Evolutionary conservation across 495 filamentous ascomycete species (phyloP), one percentile per base, ranked within the genome.

Genomic region (Talaromyces stipitatus): DNA sequence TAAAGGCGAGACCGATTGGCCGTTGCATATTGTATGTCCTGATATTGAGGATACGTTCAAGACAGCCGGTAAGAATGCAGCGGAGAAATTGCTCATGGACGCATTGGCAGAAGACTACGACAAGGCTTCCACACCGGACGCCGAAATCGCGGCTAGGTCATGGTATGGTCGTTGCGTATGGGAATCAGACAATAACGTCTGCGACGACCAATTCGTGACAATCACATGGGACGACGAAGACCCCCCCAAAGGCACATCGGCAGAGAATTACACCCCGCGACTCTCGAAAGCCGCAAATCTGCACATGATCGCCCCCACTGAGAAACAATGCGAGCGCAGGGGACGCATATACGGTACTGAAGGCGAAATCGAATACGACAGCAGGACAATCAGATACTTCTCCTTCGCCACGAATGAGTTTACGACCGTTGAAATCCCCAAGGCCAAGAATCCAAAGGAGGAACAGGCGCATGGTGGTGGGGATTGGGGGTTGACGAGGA

Each of bases 121-220:
- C 32, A 20, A 4, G 61, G 59, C 59, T 11, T 73, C 71, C 6
- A 82, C 80, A 1, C 62, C 77, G 1, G 70, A 74, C 9, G 59
- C 60, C 18, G 75, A 84, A 7, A 76, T 91, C 9, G 78, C 85
- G 52, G 55, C 70, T 9, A 72, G 82, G 18, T 85, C 86, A 16
- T 96, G 91, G 91, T 97, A 90, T 63, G 94, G 94, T 1, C 83
- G 92, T 28, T 98, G 95, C 66, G 94, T 98, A 8, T 98, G 85
- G 70, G 94, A 96, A 67, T 77, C 85, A 14, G 90, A 92, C 67
- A 98, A 97, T 64, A 84, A 91, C 63, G 94, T 78, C 22, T 89
- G 86, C 65, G 94, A 98, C 66, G 89, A 96, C 63, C 92, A 97
- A 67, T 72, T 85, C 26, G 94, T 97, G 8, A 91, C 85, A 0